Base-by-base conservation (phyloP, 495 filamentous ascomycete genomes). In the Thozetella sp. region DNA sequence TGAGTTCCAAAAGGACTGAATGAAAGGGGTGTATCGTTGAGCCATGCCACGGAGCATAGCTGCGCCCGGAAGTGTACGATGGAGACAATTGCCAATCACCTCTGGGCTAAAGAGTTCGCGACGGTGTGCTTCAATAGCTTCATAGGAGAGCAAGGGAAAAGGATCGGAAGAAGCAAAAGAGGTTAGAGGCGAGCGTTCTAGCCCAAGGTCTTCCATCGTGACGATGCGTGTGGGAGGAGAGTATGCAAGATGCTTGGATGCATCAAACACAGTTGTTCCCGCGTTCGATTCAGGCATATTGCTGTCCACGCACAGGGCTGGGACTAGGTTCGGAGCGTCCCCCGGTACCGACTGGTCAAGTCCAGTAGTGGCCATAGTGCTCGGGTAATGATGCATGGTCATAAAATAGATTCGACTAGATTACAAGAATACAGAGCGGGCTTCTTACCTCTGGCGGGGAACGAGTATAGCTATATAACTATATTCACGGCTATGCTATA, bases 1-100 rank as follows among this genome's bases (percentile, higher is more conserved):
- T 46, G 81, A 76, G 43, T 80, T 83, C 88, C 87, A 90, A n/a
- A 83, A 84, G 55, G 86, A 85, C 64, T 87, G 85, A 17, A 84
- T 78, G 60, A 90, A 90, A 1, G 57, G 57, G 2, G 57, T 37
- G 22, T 46, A 59, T 27, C 53, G 2, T 2, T n/a, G 27, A 17
- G 50, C 57, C 57, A 59, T 59, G 6, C 57, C 57, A 12, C 57
- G 57, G 10, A 59, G 50, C 50, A 53, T 53, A 17, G 40, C 53
- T 22, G 57, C 37, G 30, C 34, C 53, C 22, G 53, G 53, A 13
- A 23, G 27, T 6, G 57, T 53, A 22, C 30, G 24, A 30, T 53
- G 48, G 9, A 51, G 57, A 17, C 57, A 59, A 30, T 59, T 54
- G 30, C 45, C 26, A 15, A 59, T 27, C 15, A 59, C 57, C 20